Base-by-base conservation (phyloP, 306 rosid genomes). In the Vigna unguiculata region DNA sequence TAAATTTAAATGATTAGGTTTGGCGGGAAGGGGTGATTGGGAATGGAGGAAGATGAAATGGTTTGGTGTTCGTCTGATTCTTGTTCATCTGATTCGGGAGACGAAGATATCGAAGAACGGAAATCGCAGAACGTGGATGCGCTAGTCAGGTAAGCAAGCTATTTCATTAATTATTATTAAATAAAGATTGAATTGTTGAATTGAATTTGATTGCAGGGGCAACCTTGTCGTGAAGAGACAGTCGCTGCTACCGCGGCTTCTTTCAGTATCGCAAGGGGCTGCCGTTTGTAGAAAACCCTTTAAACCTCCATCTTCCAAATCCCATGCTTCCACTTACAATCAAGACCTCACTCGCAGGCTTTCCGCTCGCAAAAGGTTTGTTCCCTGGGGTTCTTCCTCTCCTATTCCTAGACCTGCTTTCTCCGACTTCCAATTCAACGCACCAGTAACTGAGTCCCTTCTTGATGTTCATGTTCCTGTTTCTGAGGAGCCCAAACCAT, bases 71-170 rank as follows among this genome's bases (percentile, higher is more conserved):
- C 71, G 61, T 91, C 97, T 22, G 90, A 80, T 77, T 90, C 90
- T 34, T 34, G 40, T 34, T 77, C 71, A 65, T 91, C 97, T 22
- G 91, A 80, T 77, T 90, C 89, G 60, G 75, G 84, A 43, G 92
- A 79, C 0, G 59, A 57, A 5, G 57, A 57, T 2, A 11, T 52
- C 4, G 87, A 80, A 48, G 84, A 87, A 68, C 89, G 83, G 43
- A 94, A 94, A 83, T 91, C 90, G 61, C 84, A 89, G 78, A 94
- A 94, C 47, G 97, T 94, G 36, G 93, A 94, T 30, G 98, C 98
- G 34, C 89, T 94, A 13, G 38, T 94, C 71, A 87, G 92, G 98
- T 90, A 62, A 22, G 98, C 88, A 47, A 15, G 10, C 36, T 6
- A 17, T 62, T 36, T 0, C 13, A 41, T 41, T 2, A 10, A 41